Conservation (phyloP, 805 yeast genomes). For the Candida easanensis region DNA sequence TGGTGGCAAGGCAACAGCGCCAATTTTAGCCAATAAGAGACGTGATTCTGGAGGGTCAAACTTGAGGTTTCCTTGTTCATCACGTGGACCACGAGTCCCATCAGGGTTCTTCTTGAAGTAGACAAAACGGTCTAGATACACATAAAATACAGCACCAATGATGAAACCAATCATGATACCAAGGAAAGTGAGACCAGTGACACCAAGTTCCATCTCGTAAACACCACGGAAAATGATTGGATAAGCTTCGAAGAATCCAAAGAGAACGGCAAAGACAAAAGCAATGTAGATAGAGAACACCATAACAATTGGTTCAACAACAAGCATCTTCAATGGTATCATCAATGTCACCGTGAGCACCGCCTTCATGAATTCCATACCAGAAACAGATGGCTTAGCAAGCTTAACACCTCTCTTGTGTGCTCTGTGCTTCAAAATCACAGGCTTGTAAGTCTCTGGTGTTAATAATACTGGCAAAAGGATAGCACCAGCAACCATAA, state of each 20-base stretch:
- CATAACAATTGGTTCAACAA: slow-evolving; percentile 72
- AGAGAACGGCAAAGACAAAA: slow-evolving; percentile 72
- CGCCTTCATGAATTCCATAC: slow-evolving; percentile 38
- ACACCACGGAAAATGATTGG: slow-evolving; percentile 70
- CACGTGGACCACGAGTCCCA: slow-evolving; percentile 56
- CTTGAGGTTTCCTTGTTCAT: slow-evolving; percentile 45
- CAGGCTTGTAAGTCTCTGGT: slow-evolving; percentile 75
- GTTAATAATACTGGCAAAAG: slow-evolving; percentile 45
- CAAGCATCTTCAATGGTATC: slow-evolving; percentile 66
- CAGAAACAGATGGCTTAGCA: slow-evolving; percentile 34
- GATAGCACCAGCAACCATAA: slow-evolving; percentile 60
- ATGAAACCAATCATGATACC: slow-evolving; percentile 71
- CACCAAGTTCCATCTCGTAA: slow-evolving; percentile 56
- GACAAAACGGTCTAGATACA: slow-evolving; percentile 44
- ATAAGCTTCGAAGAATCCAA: slow-evolving; percentile 78
- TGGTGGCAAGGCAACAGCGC: slow-evolving; percentile 63
- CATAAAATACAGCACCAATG: slow-evolving; percentile 50
- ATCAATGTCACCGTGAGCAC: slow-evolving; percentile 50
- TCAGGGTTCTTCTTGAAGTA: slow-evolving; percentile 58
- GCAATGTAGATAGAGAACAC: slow-evolving; percentile 69
- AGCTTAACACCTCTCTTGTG: slow-evolving; percentile 53
- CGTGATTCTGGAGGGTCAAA: slow-evolving; percentile 61
- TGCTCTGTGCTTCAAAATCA: slow-evolving; percentile 59
- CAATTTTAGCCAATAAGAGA: slow-evolving; percentile 60
- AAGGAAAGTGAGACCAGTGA: slow-evolving; percentile 66